Conservation (phyloP, 352 stramenopile genomes). For the Phytophthora quininea region DNA sequence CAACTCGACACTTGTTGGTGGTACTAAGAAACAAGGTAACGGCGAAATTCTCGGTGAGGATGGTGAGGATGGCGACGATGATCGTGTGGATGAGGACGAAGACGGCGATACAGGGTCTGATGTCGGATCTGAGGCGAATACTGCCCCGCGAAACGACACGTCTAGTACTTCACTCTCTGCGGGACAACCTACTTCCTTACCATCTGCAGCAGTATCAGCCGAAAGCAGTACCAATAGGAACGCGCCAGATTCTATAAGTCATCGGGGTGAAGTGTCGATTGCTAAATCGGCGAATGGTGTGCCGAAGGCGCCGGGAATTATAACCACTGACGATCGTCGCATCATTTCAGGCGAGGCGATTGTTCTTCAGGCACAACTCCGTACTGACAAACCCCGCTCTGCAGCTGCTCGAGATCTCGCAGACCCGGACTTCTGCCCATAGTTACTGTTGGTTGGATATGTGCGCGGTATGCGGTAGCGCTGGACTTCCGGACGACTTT, state of each 20-base stretch:
- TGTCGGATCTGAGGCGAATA: conserved; percentile 20
- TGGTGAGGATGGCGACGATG: conserved; percentile 33
- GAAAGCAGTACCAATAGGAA: conserved; percentile 26
- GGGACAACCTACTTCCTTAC: conserved; percentile 7
- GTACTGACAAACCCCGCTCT: conserved; percentile 68
- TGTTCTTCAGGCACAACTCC: conserved; percentile 70
- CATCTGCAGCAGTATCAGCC: conserved; percentile 9
- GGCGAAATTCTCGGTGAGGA: conserved; percentile 33
- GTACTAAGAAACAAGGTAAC: conserved; percentile 46
- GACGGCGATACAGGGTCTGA: conserved; percentile 35
- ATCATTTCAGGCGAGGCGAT: conserved; percentile 36
- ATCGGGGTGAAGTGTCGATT: conserved; percentile 5
- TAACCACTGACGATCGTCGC: conserved; percentile 13
- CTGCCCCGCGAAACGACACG: conserved; percentile 28
- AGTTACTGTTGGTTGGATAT: conserved; percentile 92
- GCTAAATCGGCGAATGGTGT: conserved; percentile 7
- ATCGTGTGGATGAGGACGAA: conserved; percentile 40
- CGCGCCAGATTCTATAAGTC: conserved; percentile 12
- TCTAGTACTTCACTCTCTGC: not conserved
- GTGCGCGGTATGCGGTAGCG: conserved; percentile 91
- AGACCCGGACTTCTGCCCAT: conserved; percentile 83
- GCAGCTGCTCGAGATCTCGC: conserved; percentile 69
- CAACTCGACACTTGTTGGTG: conserved; percentile 63
- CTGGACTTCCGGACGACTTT: conserved; percentile 76
- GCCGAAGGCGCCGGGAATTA: conserved; percentile 5